phyloP scores from a whole-genome alignment of 768 basidiomycete genomes.

The Russula olivacea region DNA sequence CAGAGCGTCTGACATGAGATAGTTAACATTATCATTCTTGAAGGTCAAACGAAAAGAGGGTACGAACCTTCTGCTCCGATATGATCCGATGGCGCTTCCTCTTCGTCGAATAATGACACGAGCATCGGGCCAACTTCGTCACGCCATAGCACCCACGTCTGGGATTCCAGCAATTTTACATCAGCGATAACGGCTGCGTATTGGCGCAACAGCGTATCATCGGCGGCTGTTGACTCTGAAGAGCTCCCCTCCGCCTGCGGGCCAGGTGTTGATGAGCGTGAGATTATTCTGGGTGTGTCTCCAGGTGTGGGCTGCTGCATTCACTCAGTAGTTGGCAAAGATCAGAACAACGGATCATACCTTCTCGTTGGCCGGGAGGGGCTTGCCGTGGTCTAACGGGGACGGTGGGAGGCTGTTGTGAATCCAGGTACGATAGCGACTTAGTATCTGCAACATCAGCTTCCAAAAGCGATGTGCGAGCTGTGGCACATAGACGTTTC shows the following conservation, averaged over 20 bases:
- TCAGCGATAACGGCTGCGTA: conserved; percentile 66
- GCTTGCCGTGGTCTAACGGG: conserved; percentile 36
- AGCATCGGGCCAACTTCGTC: conserved; percentile 61
- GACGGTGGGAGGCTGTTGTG: conserved; percentile 44
- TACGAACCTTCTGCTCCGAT: conserved; percentile 48
- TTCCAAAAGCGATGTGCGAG: conserved; percentile 85
- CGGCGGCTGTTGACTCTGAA: conserved; percentile 50
- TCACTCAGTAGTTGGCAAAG: not conserved
- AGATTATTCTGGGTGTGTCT: conserved; percentile 23
- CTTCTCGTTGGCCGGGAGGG: conserved; percentile 30
- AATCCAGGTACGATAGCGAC: conserved; percentile 32
- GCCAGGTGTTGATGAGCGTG: conserved; percentile 51
- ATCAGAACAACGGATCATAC: conserved; percentile 31
- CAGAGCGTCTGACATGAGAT: conserved; percentile 45
- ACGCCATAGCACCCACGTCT: conserved; percentile 56
- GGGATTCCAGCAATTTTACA: conserved; percentile 49
- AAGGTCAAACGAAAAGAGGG: not conserved
- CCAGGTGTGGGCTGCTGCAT: conserved; percentile 3
- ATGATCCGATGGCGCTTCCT: conserved; percentile 29
- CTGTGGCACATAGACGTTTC: conserved; percentile 78
- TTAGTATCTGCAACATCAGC: conserved; percentile 75
- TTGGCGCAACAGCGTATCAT: conserved; percentile 61
- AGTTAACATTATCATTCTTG: not conserved
- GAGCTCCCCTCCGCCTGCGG: conserved; percentile 43
- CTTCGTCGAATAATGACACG: conserved; percentile 38